Base-by-base conservation (phyloP, 495 filamentous ascomycete genomes). In the Clavariopsis aquatica region DNA sequence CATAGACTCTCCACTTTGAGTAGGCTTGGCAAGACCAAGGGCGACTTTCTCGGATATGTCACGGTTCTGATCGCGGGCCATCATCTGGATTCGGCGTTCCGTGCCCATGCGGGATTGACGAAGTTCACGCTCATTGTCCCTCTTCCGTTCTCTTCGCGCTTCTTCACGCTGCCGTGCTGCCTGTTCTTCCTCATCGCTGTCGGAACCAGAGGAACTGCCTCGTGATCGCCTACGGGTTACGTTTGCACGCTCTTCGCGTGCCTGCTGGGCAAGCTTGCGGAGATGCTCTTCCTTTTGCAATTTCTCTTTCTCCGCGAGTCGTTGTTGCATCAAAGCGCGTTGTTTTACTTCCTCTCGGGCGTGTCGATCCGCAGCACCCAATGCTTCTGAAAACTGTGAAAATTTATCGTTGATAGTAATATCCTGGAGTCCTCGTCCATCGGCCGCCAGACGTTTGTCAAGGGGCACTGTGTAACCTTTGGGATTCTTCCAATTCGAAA, bases 341-440 rank as follows among this genome's bases (percentile, higher is more conserved):
- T 96, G 90, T 66, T 91, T 86, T 53, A 99, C 94, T 76, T 99
- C 94, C 72, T 98, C 94, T 67, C 94, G 82, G 8, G 95, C 93
- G 74, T 98, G 95, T 29, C 94, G 80, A 74, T 99, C 94, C 24
- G 94, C 94, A 59, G 92, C 94, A 72, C 93, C 92, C 26, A 99
- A 78, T 0, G 93, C 91, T 78, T 99, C 94, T 0, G 92, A 87
- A 75, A 99, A 96, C 74, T 94, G 90, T 20, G 94, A 93, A 72
- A 98, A 98, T 71, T 98, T 99, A 79, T 99, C 94, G 77, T 98
- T 99, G 73, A 99, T 98, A 23, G 92, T 88, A 34, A 96, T 89
- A 77, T 99, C 94, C 74, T 96, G 90, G 68, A 98, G 77, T 8
- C 91, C 91, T 70, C 95, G 85, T 1, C 94, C 94, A 77, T 97